Conservation (phyloP, 345 rosid species). For the Citrus hindsii region DNA sequence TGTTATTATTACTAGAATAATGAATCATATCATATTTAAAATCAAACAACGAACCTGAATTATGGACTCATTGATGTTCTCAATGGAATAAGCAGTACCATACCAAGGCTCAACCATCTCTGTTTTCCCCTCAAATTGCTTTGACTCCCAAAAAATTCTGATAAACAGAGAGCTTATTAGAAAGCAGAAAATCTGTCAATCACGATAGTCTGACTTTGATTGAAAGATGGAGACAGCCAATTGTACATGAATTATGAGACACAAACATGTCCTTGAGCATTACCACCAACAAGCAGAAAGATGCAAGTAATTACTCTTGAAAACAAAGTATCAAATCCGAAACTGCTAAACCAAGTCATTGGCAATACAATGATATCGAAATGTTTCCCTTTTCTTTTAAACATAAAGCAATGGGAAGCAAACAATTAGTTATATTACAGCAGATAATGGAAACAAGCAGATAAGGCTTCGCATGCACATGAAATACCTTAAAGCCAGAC, state of each 20-base stretch:
- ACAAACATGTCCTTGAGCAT: neutral
- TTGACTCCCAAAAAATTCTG: constrained; percentile 93
- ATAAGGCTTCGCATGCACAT: neutral
- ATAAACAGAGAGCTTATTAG: constrained; percentile 21
- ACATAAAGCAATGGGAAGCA: neutral
- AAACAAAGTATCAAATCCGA: neutral
- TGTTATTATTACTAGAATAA: neutral
- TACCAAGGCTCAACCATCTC: constrained; percentile 89
- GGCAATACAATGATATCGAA: neutral
- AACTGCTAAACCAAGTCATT: neutral
- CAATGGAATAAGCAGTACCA: constrained; percentile 73
- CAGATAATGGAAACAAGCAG: neutral
- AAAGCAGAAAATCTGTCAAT: neutral
- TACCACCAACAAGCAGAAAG: neutral
- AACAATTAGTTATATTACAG: neutral
- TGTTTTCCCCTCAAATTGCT: constrained; percentile 81
- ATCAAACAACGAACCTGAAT: constrained; percentile 56
- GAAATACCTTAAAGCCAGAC: neutral
- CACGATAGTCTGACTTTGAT: neutral
- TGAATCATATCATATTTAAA: constrained; percentile 5
- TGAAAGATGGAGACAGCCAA: neutral
- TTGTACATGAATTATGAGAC: neutral
- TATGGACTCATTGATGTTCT: constrained; percentile 44
- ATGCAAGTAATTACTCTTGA: neutral
- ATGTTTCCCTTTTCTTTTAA: neutral